phyloP scores from a whole-genome alignment of 768 basidiomycete genomes.

The Jaapia argillacea region DNA sequence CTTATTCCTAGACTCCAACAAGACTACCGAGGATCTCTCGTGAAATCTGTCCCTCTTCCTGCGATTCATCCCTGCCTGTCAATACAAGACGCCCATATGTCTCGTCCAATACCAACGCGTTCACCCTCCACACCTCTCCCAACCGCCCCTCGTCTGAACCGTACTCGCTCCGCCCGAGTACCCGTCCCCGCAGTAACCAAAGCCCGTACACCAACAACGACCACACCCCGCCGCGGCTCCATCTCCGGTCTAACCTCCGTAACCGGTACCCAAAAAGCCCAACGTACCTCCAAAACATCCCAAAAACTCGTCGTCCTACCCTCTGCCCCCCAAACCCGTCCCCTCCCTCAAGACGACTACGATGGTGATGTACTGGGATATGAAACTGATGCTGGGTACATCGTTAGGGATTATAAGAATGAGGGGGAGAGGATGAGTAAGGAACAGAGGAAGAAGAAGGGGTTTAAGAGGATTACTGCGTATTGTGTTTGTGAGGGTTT shows the following conservation, averaged over 20 bases:
- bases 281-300: conserved; percentile 83
- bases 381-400: conserved; percentile 48
- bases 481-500: conserved; percentile 85
- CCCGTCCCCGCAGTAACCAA: too few relatives aligned
- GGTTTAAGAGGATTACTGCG: conserved; percentile 76
- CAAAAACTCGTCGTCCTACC: conserved; percentile 88
- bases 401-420: conserved; percentile 67
- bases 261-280: conserved; percentile 32
- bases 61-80: too few relatives aligned
- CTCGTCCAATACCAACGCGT: too few relatives aligned
- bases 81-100: too few relatives aligned
- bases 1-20: too few relatives aligned
- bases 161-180: too few relatives aligned
- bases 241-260: not conserved
- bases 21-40: too few relatives aligned
- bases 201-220: too few relatives aligned
- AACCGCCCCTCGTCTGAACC: too few relatives aligned
- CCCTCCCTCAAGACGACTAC: conserved; percentile 34
- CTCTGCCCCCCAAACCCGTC: conserved; percentile 80
- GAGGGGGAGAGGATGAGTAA: conserved; percentile 86
- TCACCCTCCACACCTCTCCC: too few relatives aligned
- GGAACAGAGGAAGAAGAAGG: conserved; percentile 70
- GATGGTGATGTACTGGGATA: conserved; percentile 47
- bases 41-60: too few relatives aligned
- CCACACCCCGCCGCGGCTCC: not conserved